Conservation (phyloP, 305 asterid species). For the Fraxinus sp. region DNA sequence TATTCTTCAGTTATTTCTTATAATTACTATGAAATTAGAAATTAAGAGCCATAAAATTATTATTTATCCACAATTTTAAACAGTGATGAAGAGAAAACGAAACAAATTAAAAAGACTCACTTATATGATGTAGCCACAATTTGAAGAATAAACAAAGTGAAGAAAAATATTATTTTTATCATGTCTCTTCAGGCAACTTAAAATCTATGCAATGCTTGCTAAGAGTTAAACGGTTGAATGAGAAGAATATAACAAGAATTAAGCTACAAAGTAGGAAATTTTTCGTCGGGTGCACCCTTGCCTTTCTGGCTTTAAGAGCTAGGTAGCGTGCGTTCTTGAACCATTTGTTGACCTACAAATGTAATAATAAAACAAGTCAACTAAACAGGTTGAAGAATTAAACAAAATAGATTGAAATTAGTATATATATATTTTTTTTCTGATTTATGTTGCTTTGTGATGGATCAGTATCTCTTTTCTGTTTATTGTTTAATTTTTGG, state of each 20-base stretch:
- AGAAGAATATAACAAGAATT: neutral
- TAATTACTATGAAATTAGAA: neutral
- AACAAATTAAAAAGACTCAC: slow-evolving; percentile 1
- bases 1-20: slow-evolving; percentile 1
- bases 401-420: slow-evolving; percentile 1
- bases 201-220: neutral
- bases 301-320: slow-evolving; percentile 89
- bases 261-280: neutral
- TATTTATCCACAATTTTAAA: neutral
- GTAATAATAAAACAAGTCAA: slow-evolving; percentile 21
- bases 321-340: slow-evolving; percentile 94
- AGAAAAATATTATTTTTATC: neutral
- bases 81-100: neutral
- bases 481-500: neutral
- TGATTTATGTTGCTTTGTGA: slow-evolving; percentile 4
- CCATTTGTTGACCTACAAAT: slow-evolving; percentile 91
- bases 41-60: neutral
- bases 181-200: neutral
- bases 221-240: neutral
- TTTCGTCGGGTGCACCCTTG: slow-evolving; percentile 32
- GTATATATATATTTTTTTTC: slow-evolving; percentile 22
- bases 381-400: slow-evolving; percentile 15
- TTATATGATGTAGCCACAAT: neutral
- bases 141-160: neutral
- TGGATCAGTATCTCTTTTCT: neutral